Evolutionary conservation across 805 yeast genomes (phyloP), one percentile per base, ranked within the genome.

Genomic region (Candida yuanshanica): DNA sequence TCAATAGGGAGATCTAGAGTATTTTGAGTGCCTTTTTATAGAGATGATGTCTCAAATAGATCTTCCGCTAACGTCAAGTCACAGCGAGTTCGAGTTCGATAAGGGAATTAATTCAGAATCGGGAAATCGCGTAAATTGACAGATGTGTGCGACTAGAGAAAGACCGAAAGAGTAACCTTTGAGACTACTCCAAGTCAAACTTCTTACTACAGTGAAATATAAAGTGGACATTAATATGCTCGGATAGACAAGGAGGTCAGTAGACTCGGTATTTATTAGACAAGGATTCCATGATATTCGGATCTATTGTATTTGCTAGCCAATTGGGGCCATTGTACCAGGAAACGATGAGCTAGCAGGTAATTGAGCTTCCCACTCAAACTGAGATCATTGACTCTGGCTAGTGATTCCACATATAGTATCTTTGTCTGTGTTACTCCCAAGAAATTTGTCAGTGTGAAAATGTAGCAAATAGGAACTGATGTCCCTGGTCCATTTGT

Each of bases 251-350:
- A 10, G 10, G 10, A 10, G 26, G 4, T 24, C 12, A n/a, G n/a
- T n/a, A n/a, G n/a, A n/a, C n/a, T n/a, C n/a, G n/a, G n/a, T n/a
- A n/a, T n/a, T n/a, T 14, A 33, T 60, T 59, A 87, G 1, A 87
- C 88, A 36, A 91, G 65, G 8, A 88, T 72, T 0, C 97, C 97
- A 53, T 77, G 70, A 57, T 77, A 88, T 53, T 86, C 95, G 1
- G 87, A 76, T 42, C 86, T 62, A 16, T 68, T 67, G 52, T 79
- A 80, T 40, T 59, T 55, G 17, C 54, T 46, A 7, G 72, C 68
- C 41, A 93, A 65, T 21, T 69, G 68, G 21, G 75, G 76, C 99
- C 99, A 93, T 59, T 93, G 99, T 8, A 93, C 98, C 1, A 93
- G 55, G 45, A 93, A 84, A 18, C 90, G 67, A 57, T 88, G 84